These are phyloP conservation scores for Centella asiatica DNA, from an alignment of 129 eudicot species.

Conservation along the genomic window DNA sequence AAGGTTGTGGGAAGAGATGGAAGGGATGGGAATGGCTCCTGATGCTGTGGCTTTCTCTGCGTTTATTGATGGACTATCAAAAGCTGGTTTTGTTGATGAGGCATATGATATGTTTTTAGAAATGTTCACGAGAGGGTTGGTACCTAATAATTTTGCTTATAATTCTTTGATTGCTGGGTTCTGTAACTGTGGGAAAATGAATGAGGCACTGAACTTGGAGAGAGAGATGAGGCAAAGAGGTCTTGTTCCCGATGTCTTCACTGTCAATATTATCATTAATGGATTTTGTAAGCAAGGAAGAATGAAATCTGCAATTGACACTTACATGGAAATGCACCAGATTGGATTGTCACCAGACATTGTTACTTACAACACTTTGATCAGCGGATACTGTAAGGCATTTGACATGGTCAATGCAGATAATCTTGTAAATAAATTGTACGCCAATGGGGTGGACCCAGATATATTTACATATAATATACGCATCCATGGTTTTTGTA, in stretches of 20 bases:
- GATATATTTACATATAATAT: constrained; percentile 81
- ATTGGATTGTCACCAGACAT: constrained; percentile 58
- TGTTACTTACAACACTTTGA: constrained; percentile 80
- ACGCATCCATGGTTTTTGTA: constrained; percentile 63
- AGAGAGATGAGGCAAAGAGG: constrained; percentile 69
- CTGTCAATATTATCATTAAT: constrained; percentile 63
- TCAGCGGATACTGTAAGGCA: constrained; percentile 70
- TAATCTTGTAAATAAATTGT: constrained; percentile 44
- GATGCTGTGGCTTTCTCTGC: constrained; percentile 85
- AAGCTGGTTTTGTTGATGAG: constrained; percentile 55
- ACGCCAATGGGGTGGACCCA: constrained; percentile 59
- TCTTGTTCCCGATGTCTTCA: constrained; percentile 62
- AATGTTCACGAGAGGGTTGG: constrained; percentile 60
- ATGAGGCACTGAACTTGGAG: constrained; percentile 61
- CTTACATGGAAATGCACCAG: constrained; percentile 48
- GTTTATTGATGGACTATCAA: constrained; percentile 63
- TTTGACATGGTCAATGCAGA: constrained; percentile 68
- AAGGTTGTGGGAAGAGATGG: constrained; percentile 63
- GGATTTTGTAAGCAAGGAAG: constrained; percentile 81
- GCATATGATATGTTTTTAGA: constrained; percentile 45
- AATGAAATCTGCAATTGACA: constrained; percentile 65
- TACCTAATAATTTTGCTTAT: constrained; percentile 73
- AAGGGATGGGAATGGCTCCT: constrained; percentile 41
- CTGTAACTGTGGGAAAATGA: constrained; percentile 38
- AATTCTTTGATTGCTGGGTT: constrained; percentile 79